Percentiles rank a stretch among this genome's conserved stretches.
Conservation (phyloP, 2,329 filamentous ascomycete genomes). For the Capronia coronata region DNA sequence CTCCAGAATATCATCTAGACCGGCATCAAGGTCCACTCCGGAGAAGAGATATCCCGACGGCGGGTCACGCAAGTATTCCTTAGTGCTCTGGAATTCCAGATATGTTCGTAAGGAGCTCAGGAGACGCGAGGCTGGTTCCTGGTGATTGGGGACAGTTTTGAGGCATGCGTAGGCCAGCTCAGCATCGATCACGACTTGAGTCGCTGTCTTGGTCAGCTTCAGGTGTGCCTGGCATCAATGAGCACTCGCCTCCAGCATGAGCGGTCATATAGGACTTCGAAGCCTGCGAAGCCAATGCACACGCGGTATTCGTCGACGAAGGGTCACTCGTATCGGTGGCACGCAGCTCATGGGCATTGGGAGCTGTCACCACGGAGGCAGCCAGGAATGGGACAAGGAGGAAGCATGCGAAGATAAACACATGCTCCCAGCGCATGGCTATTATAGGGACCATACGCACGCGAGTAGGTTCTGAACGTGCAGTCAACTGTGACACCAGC, state of each 20-base stretch:
- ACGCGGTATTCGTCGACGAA: constrained; percentile 10
- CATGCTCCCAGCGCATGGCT: constrained; percentile 1
- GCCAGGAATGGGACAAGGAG: neutral
- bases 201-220: constrained; percentile 3
- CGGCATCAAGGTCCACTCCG: constrained; percentile 38
- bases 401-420: constrained; percentile 3
- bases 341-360: constrained; percentile 10
- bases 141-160: constrained; percentile 18
- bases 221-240: neutral
- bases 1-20: constrained; percentile 42
- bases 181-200: constrained; percentile 6
- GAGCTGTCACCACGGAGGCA: constrained; percentile 6
- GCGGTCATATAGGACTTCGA: constrained; percentile 3
- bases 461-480: too few species aligned
- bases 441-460: neutral
- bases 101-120: constrained; percentile 22
- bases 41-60: constrained; percentile 48
- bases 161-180: constrained; percentile 24
- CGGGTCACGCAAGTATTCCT: constrained; percentile 47
- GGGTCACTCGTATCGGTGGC: neutral
- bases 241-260: neutral
- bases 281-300: constrained; percentile 15
- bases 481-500: too few species aligned
- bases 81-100: constrained; percentile 45
- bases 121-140: constrained; percentile 16